phyloP scores from a whole-genome alignment of 257 asterid species.

The Prunella vulgaris region DNA sequence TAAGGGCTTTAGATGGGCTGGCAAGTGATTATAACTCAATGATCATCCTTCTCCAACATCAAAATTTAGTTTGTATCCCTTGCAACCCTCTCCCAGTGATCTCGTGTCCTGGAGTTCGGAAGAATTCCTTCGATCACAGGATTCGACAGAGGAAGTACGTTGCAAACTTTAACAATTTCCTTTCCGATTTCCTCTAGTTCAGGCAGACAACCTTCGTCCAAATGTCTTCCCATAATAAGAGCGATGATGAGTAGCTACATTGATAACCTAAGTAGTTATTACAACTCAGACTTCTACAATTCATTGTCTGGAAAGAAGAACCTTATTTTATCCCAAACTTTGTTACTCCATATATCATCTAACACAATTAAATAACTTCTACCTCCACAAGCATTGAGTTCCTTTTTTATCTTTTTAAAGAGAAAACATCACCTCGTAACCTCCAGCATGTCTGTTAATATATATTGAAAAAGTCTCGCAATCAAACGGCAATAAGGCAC shows the following conservation, averaged over 20 bases:
- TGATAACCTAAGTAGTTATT: slow-evolving; percentile 9
- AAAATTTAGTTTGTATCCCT: neutral
- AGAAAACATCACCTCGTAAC: too few species aligned
- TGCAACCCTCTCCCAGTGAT: neutral
- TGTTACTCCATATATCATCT: slow-evolving; percentile 7
- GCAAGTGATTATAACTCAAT: slow-evolving; percentile 13
- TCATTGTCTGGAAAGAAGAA: neutral
- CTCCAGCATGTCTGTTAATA: too few species aligned
- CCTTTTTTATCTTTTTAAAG: too few species aligned
- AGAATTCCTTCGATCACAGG: slow-evolving; percentile 3
- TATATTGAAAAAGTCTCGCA: too few species aligned
- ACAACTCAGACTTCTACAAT: neutral
- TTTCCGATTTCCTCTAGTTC: slow-evolving; percentile 1
- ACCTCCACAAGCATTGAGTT: too few species aligned
- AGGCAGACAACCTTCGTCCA: neutral
- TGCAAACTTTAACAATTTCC: neutral
- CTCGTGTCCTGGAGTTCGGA: neutral
- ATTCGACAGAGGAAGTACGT: slow-evolving; percentile 1
- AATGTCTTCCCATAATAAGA: neutral
- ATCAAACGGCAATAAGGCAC: too few species aligned
- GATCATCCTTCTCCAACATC: neutral
- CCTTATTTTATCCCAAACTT: neutral
- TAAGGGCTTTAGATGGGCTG: neutral
- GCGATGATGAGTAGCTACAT: neutral
- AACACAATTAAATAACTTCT: slow-evolving; percentile 1